Percentiles rank a stretch among this genome's conserved stretches.
Evolutionary conservation across 768 basidiomycete species (phyloP).

Genomic region (Pholiota microspora): DNA sequence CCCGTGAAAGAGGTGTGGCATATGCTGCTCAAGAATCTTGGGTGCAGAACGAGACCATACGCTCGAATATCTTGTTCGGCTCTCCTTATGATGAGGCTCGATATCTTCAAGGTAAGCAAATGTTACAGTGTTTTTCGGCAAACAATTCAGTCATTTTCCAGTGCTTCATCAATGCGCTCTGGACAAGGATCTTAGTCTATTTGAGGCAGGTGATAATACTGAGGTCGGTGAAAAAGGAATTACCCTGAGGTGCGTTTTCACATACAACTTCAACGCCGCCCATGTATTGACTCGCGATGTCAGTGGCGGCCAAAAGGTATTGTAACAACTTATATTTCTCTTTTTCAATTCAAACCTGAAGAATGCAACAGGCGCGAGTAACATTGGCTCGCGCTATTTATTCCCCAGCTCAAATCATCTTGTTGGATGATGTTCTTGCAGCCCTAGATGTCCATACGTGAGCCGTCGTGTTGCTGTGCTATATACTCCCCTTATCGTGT

Average conservation of each 20-base stretch:
- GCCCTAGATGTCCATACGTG: constrained; percentile 46
- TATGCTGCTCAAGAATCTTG: constrained; percentile 8
- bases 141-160: background rate
- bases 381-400: constrained; percentile 46
- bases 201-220: constrained; percentile 4
- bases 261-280: background rate
- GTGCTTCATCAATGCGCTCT: constrained; percentile 2
- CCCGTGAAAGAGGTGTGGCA: background rate
- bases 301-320: background rate
- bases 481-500: constrained; percentile 30
- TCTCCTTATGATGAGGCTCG: background rate
- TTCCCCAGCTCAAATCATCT: constrained; percentile 51
- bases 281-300: background rate
- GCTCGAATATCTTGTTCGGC: constrained; percentile 3
- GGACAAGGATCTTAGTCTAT: background rate
- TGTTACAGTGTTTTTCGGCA: background rate
- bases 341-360: too few species aligned
- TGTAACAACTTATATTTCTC: too few species aligned
- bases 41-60: constrained; percentile 2
- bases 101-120: background rate
- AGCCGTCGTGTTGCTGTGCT: constrained; percentile 3
- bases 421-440: constrained; percentile 72
- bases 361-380: constrained; percentile 34
- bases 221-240: constrained; percentile 6
- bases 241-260: background rate